Evolutionary conservation across 2,329 filamentous ascomycete genomes (phyloP).

Genomic region (Pseudogymnoascus sp.): DNA sequence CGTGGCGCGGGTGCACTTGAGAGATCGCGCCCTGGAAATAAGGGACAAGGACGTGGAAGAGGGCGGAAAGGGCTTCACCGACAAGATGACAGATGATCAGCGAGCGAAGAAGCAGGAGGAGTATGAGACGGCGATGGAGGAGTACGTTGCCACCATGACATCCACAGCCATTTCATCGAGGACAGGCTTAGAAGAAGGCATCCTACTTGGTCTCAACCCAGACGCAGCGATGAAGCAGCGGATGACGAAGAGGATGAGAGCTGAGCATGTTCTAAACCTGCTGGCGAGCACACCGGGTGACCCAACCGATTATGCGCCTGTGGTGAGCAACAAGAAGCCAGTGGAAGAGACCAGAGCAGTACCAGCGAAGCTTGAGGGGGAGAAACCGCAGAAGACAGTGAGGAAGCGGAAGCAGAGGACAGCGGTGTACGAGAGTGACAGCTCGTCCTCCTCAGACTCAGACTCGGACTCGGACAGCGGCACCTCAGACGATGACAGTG

Average conservation of each 20-base stretch:
- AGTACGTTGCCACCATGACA: constrained; percentile 26
- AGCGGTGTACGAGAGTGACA: constrained; percentile 18
- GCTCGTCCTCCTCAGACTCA: constrained; percentile 19
- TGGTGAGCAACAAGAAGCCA: constrained; percentile 10
- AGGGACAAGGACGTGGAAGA: constrained; percentile 48
- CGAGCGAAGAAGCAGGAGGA: constrained; percentile 43
- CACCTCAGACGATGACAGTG: constrained; percentile 10
- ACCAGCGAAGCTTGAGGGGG: constrained; percentile 38
- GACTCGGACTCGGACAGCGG: constrained; percentile 4
- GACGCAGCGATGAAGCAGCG: constrained; percentile 46
- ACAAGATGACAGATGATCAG: constrained; percentile 37
- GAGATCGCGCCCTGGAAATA: constrained; percentile 55
- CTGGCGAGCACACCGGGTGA: constrained; percentile 35
- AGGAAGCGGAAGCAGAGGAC: constrained; percentile 38
- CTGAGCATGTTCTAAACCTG: constrained; percentile 48
- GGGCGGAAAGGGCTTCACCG: constrained; percentile 38
- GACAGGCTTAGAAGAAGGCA: constrained; percentile 25
- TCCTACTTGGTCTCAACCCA: constrained; percentile 28
- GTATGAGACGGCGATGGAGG: constrained; percentile 42
- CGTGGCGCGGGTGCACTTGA: constrained; percentile 59
- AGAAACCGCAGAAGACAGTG: constrained; percentile 37
- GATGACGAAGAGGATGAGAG: constrained; percentile 54
- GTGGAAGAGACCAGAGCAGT: constrained; percentile 18
- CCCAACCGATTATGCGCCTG: neutral
- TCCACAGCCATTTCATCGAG: constrained; percentile 14